These are phyloP conservation scores for Hygrophila difformis DNA, from an alignment of 257 asterid species.

Conservation along the genomic window DNA sequence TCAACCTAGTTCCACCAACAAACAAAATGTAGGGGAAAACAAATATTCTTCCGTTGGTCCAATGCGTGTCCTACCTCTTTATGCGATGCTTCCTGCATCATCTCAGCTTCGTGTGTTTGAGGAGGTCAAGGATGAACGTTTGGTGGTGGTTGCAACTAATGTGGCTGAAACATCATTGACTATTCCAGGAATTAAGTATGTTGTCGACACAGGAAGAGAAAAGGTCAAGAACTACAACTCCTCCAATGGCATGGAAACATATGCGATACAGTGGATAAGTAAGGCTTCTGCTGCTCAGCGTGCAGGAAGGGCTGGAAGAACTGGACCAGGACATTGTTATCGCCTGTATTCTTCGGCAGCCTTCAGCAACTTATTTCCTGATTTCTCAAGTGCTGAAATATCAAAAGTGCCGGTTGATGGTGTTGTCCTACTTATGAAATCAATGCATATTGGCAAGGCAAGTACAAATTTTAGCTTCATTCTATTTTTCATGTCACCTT, in stretches of 20 bases:
- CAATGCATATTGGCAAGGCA: conserved; percentile 80
- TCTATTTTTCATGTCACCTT: too few relatives aligned
- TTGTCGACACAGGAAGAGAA: conserved; percentile 93
- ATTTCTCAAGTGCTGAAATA: conserved; percentile 79
- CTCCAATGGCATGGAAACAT: conserved; percentile 76
- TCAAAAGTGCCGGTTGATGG: conserved; percentile 90
- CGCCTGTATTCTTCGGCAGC: conserved; percentile 92
- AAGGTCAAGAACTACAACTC: conserved; percentile 75
- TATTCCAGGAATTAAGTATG: conserved; percentile 87
- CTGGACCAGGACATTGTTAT: conserved; percentile 96
- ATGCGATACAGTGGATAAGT: conserved; percentile 88
- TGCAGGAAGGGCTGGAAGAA: conserved; percentile 95
- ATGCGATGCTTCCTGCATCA: conserved; percentile 95
- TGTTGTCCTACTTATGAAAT: conserved; percentile 88
- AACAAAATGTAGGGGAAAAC: conserved; percentile 20
- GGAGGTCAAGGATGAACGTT: conserved; percentile 61
- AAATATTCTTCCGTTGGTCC: conserved; percentile 34
- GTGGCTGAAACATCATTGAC: conserved; percentile 98
- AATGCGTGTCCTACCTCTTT: conserved; percentile 68
- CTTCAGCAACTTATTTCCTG: conserved; percentile 50
- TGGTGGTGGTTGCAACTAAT: conserved; percentile 87
- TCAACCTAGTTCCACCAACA: conserved; percentile 18
- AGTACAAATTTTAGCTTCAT: conserved; percentile 14
- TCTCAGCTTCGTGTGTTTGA: conserved; percentile 90
- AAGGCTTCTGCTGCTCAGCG: conserved; percentile 97